A percentile compares a stretch with the other conserved stretches of the same genome.
Evolutionary conservation across 331 rosid genomes (phyloP).

Genomic region (Acacia concinna): DNA sequence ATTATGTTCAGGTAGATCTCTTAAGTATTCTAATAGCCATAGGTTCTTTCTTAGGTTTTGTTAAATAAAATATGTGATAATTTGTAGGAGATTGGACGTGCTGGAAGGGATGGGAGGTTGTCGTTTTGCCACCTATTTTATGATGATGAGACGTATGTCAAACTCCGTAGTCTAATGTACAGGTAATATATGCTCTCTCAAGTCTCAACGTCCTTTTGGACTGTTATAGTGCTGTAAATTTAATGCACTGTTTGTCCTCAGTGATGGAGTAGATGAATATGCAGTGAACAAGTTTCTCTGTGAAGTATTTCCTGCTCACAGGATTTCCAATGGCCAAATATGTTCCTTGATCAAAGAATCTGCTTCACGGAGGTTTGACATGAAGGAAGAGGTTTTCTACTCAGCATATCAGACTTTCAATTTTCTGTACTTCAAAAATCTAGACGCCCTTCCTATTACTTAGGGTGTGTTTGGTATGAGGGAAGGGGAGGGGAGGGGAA

Average conservation of each 20-base stretch:
- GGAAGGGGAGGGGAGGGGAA: no score
- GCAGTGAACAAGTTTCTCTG: conserved; percentile 72
- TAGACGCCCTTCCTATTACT: conserved; percentile 15
- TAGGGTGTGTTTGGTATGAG: no score
- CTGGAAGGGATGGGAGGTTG: conserved; percentile 90
- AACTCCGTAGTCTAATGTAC: conserved; percentile 86
- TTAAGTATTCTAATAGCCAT: conserved; percentile 2
- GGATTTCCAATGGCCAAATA: conserved; percentile 56
- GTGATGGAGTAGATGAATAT: conserved; percentile 92
- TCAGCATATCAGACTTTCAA: conserved; percentile 35
- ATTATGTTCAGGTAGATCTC: conserved; percentile 79
- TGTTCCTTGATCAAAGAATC: conserved; percentile 73
- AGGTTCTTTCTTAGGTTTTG: conserved; percentile 25
- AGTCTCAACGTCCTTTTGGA: conserved; percentile 1
- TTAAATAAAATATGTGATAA: conserved; percentile 21
- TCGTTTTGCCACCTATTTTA: conserved; percentile 85
- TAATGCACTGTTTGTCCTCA: conserved; percentile 41
- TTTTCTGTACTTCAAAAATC: conserved; percentile 27
- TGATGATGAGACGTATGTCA: conserved; percentile 69
- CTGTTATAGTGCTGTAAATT: conserved; percentile 11
- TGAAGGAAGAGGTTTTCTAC: conserved; percentile 88
- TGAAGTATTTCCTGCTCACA: conserved; percentile 61
- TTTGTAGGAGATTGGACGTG: conserved; percentile 87
- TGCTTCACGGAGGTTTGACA: conserved; percentile 81
- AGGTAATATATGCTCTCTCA: conserved; percentile 49